A percentile compares a stretch with the other conserved stretches of the same genome.
phyloP scores from a whole-genome alignment of 768 basidiomycete genomes.

The Pleurotus djamor region DNA sequence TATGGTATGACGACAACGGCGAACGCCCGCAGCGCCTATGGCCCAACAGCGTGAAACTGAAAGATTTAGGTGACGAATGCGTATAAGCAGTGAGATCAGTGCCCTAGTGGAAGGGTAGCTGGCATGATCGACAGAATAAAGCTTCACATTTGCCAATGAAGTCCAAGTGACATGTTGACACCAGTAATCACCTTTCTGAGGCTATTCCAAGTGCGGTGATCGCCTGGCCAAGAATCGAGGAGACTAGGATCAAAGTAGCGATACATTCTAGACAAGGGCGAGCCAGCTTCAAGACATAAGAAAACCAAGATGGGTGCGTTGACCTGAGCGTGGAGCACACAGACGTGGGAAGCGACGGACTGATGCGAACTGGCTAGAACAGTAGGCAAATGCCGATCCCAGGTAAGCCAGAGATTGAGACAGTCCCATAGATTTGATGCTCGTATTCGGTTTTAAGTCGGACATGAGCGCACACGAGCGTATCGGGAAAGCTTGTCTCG shows the following conservation, averaged over 20 bases:
- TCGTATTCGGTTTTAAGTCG: not conserved
- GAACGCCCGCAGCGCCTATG: not conserved
- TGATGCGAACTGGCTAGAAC: not conserved
- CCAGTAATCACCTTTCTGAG: not conserved
- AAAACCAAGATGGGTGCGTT: not conserved
- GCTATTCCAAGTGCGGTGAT: not conserved
- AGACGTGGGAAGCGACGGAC: not conserved
- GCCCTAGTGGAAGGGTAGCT: no score
- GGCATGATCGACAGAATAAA: not conserved
- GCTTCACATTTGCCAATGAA: not conserved
- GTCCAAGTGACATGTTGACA: not conserved
- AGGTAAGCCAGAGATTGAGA: not conserved
- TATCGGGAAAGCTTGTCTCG: not conserved
- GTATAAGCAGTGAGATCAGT: no score
- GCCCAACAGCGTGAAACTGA: no score
- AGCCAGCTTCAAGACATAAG: not conserved
- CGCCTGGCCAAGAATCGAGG: not conserved
- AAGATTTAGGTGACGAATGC: no score
- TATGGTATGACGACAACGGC: slow-evolving; percentile 6
- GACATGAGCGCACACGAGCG: not conserved
- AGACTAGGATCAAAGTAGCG: not conserved
- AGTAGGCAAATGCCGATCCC: not conserved
- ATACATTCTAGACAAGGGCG: slow-evolving; percentile 1
- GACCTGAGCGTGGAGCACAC: not conserved
- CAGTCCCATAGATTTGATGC: not conserved